Percentiles rank a stretch among this genome's conserved stretches.
These are phyloP conservation scores for Piromyces finnis DNA, from an alignment of 192 early-diverging fungal species.

Conservation along the genomic window DNA sequence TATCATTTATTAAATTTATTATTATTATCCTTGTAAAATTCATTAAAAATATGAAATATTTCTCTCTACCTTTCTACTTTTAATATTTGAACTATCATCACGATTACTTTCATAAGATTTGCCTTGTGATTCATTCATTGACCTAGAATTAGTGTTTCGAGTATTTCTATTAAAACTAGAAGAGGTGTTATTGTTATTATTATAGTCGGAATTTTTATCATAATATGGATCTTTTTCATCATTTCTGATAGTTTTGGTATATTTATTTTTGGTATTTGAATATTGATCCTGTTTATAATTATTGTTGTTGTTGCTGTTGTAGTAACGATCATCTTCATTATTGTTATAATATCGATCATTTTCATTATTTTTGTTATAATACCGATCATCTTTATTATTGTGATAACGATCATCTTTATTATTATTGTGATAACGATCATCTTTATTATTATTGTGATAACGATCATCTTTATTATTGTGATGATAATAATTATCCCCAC, in stretches of 20 bases:
- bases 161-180: background rate
- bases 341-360: too few relatives aligned
- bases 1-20: too few relatives aligned
- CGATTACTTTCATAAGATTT: background rate
- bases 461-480: background rate
- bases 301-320: background rate
- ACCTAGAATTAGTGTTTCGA: background rate
- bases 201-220: background rate
- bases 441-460: background rate
- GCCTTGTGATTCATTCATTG: background rate
- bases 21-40: too few relatives aligned
- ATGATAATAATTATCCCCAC: background rate
- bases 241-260: background rate
- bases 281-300: background rate
- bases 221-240: background rate
- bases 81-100: background rate
- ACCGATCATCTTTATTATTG: background rate
- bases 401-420: too few relatives aligned
- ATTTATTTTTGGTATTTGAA: background rate
- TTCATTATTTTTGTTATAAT: too few relatives aligned
- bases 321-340: too few relatives aligned
- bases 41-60: too few relatives aligned
- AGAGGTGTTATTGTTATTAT: background rate
- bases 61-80: background rate
- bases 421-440: too few relatives aligned